Percentiles rank a stretch among this genome's conserved stretches.
Evolutionary conservation across 2,329 filamentous ascomycete genomes (phyloP).

Genomic region (Aureobasidium sp.): DNA sequence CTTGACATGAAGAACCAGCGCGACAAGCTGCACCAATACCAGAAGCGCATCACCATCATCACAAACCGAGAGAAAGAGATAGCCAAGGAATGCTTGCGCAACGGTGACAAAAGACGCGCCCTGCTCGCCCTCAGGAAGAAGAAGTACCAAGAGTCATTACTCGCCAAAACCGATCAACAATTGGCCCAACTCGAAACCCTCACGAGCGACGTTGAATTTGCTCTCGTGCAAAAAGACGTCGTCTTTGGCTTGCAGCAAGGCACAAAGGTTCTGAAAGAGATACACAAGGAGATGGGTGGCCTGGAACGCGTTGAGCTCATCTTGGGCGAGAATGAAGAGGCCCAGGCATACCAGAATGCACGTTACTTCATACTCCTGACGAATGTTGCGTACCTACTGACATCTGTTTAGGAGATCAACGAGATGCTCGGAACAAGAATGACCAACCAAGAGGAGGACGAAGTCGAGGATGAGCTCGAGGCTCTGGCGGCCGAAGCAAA

Average conservation of each 20-base stretch:
- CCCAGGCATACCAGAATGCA: slow-evolving; percentile 82
- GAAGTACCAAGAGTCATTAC: slow-evolving; percentile 89
- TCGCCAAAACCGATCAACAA: slow-evolving; percentile 83
- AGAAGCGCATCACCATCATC: slow-evolving; percentile 76
- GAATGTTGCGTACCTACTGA: neutral
- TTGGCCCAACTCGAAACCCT: slow-evolving; percentile 89
- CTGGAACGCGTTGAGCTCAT: slow-evolving; percentile 90
- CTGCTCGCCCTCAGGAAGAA: slow-evolving; percentile 84
- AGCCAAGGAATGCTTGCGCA: slow-evolving; percentile 70
- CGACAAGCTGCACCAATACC: slow-evolving; percentile 94
- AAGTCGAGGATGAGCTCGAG: slow-evolving; percentile 91
- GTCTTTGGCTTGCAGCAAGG: slow-evolving; percentile 88
- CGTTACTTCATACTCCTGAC: slow-evolving; percentile 19
- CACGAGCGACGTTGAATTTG: slow-evolving; percentile 86
- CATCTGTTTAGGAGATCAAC: slow-evolving; percentile 63
- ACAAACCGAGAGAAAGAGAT: slow-evolving; percentile 82
- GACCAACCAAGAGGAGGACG: slow-evolving; percentile 91
- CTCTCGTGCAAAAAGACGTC: slow-evolving; percentile 92
- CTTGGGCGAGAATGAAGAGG: slow-evolving; percentile 86
- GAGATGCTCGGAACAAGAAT: slow-evolving; percentile 83
- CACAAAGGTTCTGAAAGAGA: slow-evolving; percentile 78
- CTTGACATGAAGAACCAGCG: slow-evolving; percentile 96
- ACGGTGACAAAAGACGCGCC: slow-evolving; percentile 70
- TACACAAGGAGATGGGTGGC: slow-evolving; percentile 92
- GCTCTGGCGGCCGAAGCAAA: slow-evolving; percentile 61